Percentiles rank a stretch among this genome's conserved stretches.
phyloP scores from a whole-genome alignment of 345 rosid genomes.

The Lepidium aucheri region DNA sequence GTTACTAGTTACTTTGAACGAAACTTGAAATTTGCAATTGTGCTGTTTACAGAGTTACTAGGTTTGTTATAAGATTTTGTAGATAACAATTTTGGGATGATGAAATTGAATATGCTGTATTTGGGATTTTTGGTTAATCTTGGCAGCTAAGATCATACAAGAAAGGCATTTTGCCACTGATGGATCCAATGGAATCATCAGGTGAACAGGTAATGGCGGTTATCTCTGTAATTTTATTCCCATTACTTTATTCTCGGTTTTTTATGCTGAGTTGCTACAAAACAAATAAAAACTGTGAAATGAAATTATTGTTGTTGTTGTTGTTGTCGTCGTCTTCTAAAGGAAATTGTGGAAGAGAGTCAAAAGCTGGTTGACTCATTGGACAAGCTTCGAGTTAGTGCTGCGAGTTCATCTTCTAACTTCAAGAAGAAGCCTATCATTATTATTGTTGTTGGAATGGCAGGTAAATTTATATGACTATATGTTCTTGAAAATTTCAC shows the following conservation, averaged over 20 bases:
- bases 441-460: constrained; percentile 79
- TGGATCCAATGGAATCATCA: constrained; percentile 43
- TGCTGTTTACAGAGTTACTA: not conserved
- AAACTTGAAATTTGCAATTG: not conserved
- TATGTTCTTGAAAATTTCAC: not conserved
- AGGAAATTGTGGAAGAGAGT: constrained; percentile 34
- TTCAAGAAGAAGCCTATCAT: constrained; percentile 68
- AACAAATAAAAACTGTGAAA: not conserved
- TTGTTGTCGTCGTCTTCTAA: not conserved
- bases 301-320: not conserved
- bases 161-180: constrained; percentile 27
- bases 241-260: not conserved
- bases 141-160: constrained; percentile 27
- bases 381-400: constrained; percentile 46
- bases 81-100: not conserved
- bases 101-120: not conserved
- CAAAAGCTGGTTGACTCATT: constrained; percentile 46
- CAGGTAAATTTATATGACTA: constrained; percentile 33
- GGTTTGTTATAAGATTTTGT: not conserved
- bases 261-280: not conserved
- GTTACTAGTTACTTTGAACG: too few species aligned
- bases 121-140: constrained; percentile 26
- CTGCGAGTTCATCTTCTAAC: constrained; percentile 30
- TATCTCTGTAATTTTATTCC: not conserved
- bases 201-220: constrained; percentile 13